phyloP scores from a whole-genome alignment of 2,329 filamentous ascomycete genomes.

The Monosporascus sp. region DNA sequence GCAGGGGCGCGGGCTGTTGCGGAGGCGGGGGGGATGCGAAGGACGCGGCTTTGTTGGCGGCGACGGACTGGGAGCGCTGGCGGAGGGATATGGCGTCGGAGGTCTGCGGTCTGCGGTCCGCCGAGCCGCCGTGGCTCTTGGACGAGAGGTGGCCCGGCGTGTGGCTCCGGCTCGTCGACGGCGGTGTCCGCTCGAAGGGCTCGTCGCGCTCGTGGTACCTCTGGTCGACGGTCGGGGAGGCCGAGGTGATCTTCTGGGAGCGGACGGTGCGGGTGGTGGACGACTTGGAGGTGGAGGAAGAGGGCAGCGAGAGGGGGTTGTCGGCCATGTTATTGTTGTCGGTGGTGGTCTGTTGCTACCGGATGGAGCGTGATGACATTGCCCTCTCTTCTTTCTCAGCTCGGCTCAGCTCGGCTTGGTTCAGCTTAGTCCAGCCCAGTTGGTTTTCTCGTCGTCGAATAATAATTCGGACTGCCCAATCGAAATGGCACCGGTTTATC shows the following conservation, averaged over 20 bases:
- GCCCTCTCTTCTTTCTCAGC: constrained; percentile 1
- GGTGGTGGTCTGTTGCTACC: no score
- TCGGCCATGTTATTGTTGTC: constrained; percentile 22
- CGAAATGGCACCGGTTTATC: no score
- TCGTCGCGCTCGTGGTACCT: constrained; percentile 28
- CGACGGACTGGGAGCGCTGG: constrained; percentile 48
- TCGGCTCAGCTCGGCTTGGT: no score
- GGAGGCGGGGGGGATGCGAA: constrained; percentile 23
- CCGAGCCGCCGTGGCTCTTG: constrained; percentile 41
- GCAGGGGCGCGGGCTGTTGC: constrained; percentile 23
- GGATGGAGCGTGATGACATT: constrained; percentile 8
- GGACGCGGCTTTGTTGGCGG: constrained; percentile 24
- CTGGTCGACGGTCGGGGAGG: constrained; percentile 29
- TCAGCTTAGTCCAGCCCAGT: no score
- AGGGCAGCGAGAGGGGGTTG: constrained; percentile 24
- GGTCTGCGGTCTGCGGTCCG: constrained; percentile 38
- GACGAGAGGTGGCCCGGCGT: constrained; percentile 57
- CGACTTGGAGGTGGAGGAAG: constrained; percentile 25
- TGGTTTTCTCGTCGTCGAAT: no score
- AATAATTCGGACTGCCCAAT: no score
- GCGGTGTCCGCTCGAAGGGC: constrained; percentile 28
- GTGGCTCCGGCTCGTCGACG: constrained; percentile 48
- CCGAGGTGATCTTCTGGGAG: constrained; percentile 46
- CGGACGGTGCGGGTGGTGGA: constrained; percentile 39
- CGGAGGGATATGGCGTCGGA: constrained; percentile 46